Evolutionary conservation across 768 basidiomycete species (phyloP).

Genomic region (Cytidiella melzeri): DNA sequence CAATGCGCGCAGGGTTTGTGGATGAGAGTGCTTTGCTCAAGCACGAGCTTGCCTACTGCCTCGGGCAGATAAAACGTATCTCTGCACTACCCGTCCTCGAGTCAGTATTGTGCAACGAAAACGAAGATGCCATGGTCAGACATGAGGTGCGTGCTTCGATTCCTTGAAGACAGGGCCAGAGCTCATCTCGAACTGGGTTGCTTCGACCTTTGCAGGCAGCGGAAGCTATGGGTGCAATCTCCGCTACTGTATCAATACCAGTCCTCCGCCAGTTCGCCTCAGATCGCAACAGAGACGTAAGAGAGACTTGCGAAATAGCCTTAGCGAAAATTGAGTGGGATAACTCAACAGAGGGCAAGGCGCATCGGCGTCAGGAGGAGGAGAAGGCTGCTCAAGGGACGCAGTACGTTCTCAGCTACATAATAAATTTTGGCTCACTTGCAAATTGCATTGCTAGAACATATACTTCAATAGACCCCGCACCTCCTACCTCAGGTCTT

Average conservation of each 20-base stretch:
- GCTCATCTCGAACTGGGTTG: background rate
- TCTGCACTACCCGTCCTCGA: conserved; percentile 78
- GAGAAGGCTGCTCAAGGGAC: conserved; percentile 4
- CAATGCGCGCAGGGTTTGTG: conserved; percentile 52
- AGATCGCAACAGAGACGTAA: conserved; percentile 68
- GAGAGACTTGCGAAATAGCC: conserved; percentile 97
- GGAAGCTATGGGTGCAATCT: conserved; percentile 98
- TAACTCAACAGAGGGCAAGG: conserved; percentile 63
- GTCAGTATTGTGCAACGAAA: conserved; percentile 57
- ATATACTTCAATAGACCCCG: conserved; percentile 86
- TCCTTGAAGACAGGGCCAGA: background rate
- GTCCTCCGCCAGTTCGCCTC: conserved; percentile 64
- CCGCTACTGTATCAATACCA: conserved; percentile 55
- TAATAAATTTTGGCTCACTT: background rate
- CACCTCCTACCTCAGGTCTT: conserved; percentile 68
- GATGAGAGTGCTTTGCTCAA: conserved; percentile 90
- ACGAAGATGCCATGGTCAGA: conserved; percentile 92
- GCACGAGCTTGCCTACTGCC: conserved; percentile 95
- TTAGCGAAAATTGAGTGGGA: conserved; percentile 95
- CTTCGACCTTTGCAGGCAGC: conserved; percentile 76
- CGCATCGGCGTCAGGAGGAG: conserved; percentile 25
- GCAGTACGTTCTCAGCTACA: background rate
- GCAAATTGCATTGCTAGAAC: conserved; percentile 32
- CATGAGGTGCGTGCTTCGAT: conserved; percentile 65
- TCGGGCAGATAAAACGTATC: conserved; percentile 80